A percentile compares a stretch with the other conserved stretches of the same genome.
Evolutionary conservation across 1,139 yeast genomes (phyloP).

Genomic region (Kodamaea fungicola): DNA sequence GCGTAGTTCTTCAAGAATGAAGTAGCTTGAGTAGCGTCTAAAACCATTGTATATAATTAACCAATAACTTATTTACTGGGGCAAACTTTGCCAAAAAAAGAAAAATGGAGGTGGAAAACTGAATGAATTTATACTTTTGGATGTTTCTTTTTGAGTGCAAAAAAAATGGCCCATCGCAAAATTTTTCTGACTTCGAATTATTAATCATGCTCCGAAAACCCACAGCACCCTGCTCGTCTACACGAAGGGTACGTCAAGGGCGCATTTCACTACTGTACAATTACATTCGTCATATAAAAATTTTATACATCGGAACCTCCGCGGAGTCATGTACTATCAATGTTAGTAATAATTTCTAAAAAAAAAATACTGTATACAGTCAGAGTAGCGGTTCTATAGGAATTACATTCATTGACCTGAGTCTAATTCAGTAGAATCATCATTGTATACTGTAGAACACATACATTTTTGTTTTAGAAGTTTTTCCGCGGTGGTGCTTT

Average conservation of each 20-base stretch:
- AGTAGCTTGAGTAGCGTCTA: constrained; percentile 64
- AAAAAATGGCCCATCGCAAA: constrained; percentile 7
- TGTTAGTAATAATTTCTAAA: constrained; percentile 1
- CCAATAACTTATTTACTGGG: constrained; percentile 19
- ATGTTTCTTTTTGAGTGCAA: constrained; percentile 1
- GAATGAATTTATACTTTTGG: constrained; percentile 5
- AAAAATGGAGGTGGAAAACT: constrained; percentile 12
- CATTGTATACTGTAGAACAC: constrained; percentile 7
- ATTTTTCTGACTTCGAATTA: constrained; percentile 10
- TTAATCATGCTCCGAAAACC: not conserved
- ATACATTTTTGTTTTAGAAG: not conserved
- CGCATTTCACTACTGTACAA: too few relatives aligned
- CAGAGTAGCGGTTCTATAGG: constrained; percentile 24
- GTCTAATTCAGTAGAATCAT: constrained; percentile 15
- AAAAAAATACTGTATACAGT: constrained; percentile 2
- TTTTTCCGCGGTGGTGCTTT: not conserved
- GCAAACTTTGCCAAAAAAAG: constrained; percentile 46
- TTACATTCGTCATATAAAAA: not conserved
- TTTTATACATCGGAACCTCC: constrained; percentile 2
- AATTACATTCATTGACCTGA: constrained; percentile 12
- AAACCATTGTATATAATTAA: constrained; percentile 24
- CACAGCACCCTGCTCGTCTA: too few relatives aligned
- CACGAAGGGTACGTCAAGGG: too few relatives aligned
- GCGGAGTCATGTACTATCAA: constrained; percentile 1
- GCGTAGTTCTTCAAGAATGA: constrained; percentile 63